These are phyloP conservation scores for Aspergillus fumigatiaffinis DNA, from an alignment of 2,329 filamentous ascomycete species.

Conservation along the genomic window DNA sequence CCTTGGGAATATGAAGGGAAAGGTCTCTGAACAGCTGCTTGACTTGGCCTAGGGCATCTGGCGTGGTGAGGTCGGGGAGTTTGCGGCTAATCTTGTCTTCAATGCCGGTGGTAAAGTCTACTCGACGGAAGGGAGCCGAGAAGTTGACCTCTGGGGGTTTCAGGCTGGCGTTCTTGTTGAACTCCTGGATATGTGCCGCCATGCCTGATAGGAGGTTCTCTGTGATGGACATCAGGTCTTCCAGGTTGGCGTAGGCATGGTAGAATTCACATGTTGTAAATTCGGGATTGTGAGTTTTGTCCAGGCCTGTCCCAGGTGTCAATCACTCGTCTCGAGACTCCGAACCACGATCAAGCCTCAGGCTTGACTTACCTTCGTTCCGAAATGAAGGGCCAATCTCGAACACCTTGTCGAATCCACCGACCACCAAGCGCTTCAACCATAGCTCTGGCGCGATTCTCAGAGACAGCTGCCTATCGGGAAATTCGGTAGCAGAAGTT, in stretches of 20 bases:
- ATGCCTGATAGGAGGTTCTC: slow-evolving; percentile 65
- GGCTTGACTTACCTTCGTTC: slow-evolving; percentile 65
- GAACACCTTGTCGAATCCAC: slow-evolving; percentile 82
- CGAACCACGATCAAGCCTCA: background rate
- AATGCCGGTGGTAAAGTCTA: slow-evolving; percentile 80
- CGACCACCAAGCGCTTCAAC: slow-evolving; percentile 87
- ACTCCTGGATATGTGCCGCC: slow-evolving; percentile 48
- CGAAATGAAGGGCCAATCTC: slow-evolving; percentile 91
- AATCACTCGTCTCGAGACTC: background rate
- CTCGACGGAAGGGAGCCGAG: slow-evolving; percentile 53
- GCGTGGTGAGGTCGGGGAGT: slow-evolving; percentile 59
- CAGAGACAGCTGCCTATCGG: slow-evolving; percentile 66
- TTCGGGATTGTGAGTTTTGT: slow-evolving; percentile 91
- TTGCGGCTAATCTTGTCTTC: slow-evolving; percentile 62
- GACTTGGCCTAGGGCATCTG: slow-evolving; percentile 57
- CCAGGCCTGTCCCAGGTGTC: slow-evolving; percentile 49
- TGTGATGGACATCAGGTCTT: slow-evolving; percentile 71
- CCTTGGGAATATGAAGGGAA: slow-evolving; percentile 47
- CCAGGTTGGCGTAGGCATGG: slow-evolving; percentile 73
- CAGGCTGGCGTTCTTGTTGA: slow-evolving; percentile 42
- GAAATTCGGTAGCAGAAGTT: slow-evolving; percentile 73
- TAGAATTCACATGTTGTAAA: slow-evolving; percentile 99
- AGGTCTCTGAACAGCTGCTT: slow-evolving; percentile 52
- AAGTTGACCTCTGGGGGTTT: slow-evolving; percentile 55
- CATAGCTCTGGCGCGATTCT: slow-evolving; percentile 92